Evolutionary conservation across 2,329 filamentous ascomycete genomes (phyloP).

Genomic region (Pyrenophora graminea): DNA sequence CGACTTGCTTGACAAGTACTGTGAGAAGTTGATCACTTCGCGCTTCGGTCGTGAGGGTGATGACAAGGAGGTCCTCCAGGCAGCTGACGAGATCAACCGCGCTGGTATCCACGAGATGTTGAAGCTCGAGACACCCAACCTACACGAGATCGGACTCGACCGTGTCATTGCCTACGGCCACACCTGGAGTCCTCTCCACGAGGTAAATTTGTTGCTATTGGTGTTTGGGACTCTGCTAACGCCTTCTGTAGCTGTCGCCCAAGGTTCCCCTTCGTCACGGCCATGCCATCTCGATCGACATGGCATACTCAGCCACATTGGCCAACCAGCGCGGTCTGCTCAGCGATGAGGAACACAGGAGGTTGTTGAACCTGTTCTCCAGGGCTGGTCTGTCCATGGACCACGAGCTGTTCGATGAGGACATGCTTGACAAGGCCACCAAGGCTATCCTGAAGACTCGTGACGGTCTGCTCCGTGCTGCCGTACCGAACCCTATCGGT

Average conservation of each 20-base stretch:
- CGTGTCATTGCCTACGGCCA: conserved; percentile 75
- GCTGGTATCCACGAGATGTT: conserved; percentile 74
- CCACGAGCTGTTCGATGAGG: conserved; percentile 68
- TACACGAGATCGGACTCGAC: conserved; percentile 74
- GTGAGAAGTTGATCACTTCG: conserved; percentile 67
- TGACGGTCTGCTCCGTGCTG: conserved; percentile 69
- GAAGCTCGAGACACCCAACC: conserved; percentile 72
- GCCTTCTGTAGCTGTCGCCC: conserved; percentile 60
- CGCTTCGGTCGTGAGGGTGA: conserved; percentile 67
- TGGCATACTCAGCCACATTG: conserved; percentile 74
- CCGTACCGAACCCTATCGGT: conserved; percentile 70
- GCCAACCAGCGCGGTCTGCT: conserved; percentile 67
- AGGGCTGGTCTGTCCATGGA: conserved; percentile 73
- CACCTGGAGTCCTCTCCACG: conserved; percentile 74
- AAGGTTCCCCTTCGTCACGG: conserved; percentile 71
- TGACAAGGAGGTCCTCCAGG: conserved; percentile 61
- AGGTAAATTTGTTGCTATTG: conserved; percentile 22
- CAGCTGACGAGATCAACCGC: conserved; percentile 70
- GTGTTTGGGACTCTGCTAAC: conserved; percentile 10
- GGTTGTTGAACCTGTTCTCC: conserved; percentile 70
- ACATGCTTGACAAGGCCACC: conserved; percentile 67
- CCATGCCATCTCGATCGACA: conserved; percentile 75
- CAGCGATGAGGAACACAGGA: conserved; percentile 62
- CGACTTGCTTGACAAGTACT: conserved; percentile 69
- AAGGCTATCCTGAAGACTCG: conserved; percentile 72